Percentiles rank a stretch among this genome's conserved stretches.
phyloP scores from a whole-genome alignment of 345 rosid genomes.

The Sonneratia caseolaris region DNA sequence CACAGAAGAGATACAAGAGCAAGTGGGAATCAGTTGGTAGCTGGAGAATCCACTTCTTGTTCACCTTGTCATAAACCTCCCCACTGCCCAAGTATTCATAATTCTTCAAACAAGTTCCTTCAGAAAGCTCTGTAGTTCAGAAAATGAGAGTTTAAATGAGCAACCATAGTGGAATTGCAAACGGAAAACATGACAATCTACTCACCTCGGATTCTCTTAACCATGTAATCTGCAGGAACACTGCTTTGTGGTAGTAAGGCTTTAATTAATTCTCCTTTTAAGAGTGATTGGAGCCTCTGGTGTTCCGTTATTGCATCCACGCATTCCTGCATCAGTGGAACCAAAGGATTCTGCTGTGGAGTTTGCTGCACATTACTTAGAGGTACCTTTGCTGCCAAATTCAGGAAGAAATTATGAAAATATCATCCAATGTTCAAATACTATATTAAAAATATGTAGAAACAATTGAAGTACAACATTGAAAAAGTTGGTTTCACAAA shows the following conservation, averaged over 20 bases:
- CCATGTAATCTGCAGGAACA: slow-evolving; percentile 62
- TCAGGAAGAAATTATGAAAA: not conserved
- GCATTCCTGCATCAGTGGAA: slow-evolving; percentile 73
- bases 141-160: slow-evolving; percentile 1
- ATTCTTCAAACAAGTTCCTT: slow-evolving; percentile 91
- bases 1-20: slow-evolving; percentile 83
- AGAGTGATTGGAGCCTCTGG: slow-evolving; percentile 71
- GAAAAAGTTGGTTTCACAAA: not conserved
- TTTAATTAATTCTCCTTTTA: slow-evolving; percentile 94
- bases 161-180: not conserved
- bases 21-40: slow-evolving; percentile 88
- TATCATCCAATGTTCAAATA: not conserved
- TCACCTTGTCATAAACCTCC: slow-evolving; percentile 52
- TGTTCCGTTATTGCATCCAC: slow-evolving; percentile 85
- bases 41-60: slow-evolving; percentile 69
- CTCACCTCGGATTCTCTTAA: slow-evolving; percentile 68
- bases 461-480: not conserved
- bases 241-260: slow-evolving; percentile 76
- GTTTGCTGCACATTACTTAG: slow-evolving; percentile 45
- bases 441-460: not conserved
- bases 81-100: slow-evolving; percentile 66
- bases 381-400: slow-evolving; percentile 46
- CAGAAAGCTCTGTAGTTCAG: slow-evolving; percentile 57
- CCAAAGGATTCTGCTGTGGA: slow-evolving; percentile 53
- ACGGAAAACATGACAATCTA: slow-evolving; percentile 3